A percentile compares a stretch with the other conserved stretches of the same genome.
Evolutionary conservation across 2,329 filamentous ascomycete genomes (phyloP).

Genomic region (Zelopaecilomyces penicillatus): DNA sequence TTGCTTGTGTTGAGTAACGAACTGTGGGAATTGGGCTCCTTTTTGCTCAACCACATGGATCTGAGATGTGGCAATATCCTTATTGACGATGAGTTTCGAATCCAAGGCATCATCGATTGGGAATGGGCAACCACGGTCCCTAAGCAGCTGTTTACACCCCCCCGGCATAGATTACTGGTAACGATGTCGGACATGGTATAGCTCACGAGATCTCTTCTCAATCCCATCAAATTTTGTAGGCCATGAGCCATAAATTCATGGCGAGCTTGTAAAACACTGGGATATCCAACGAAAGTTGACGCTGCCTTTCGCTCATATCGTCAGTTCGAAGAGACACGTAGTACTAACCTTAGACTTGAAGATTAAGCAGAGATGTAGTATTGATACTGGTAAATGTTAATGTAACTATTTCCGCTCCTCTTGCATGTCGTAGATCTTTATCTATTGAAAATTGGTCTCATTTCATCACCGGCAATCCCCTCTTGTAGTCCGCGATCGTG

Average conservation of each 20-base stretch:
- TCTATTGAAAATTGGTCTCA: no score
- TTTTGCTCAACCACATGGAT: constrained; percentile 16
- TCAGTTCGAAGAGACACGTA: no score
- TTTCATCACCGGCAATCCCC: no score
- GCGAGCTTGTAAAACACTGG: constrained; percentile 2
- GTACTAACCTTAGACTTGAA: no score
- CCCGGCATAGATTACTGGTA: constrained; percentile 14
- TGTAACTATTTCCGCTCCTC: no score
- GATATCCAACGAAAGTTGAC: constrained; percentile 2
- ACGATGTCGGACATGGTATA: constrained; percentile 3
- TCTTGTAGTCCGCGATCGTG: no score
- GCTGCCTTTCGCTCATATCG: constrained; percentile 8
- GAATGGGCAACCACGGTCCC: constrained; percentile 15
- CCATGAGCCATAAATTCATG: constrained; percentile 6
- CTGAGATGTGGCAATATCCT: constrained; percentile 17
- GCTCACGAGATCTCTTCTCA: constrained; percentile 4
- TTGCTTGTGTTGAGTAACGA: no score
- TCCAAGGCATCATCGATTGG: constrained; percentile 20
- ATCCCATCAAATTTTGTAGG: constrained; percentile 9
- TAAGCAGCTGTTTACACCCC: constrained; percentile 10
- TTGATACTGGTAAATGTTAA: no score
- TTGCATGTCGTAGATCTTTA: no score
- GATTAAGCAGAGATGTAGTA: no score
- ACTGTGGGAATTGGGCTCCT: no score
- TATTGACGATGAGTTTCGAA: constrained; percentile 14